Percentiles rank a stretch among this genome's conserved stretches.
These are phyloP conservation scores for Pharus latifolius DNA, from an alignment of 176 grass and related monocot species.

Conservation along the genomic window DNA sequence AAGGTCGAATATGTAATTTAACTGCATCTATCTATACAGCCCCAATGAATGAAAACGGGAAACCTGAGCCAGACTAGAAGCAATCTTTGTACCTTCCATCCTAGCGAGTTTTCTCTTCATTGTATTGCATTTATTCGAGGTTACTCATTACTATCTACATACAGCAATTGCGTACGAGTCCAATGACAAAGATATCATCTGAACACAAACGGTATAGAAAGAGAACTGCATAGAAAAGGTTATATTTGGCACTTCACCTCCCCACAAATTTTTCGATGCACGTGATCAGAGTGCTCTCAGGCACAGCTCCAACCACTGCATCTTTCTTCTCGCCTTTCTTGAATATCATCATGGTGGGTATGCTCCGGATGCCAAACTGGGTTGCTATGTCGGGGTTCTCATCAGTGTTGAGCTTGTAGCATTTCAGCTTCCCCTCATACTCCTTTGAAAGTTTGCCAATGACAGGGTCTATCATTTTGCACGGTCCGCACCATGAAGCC, in stretches of 20 bases:
- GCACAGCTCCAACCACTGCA: conserved; percentile 70
- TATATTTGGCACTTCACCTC: conserved; percentile 17
- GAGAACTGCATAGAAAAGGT: background rate
- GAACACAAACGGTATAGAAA: background rate
- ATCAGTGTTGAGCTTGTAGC: conserved; percentile 79
- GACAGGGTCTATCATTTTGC: conserved; percentile 76
- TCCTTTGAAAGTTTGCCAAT: conserved; percentile 66
- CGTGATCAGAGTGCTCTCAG: conserved; percentile 44
- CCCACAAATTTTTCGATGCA: conserved; percentile 52
- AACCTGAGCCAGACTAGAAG: background rate
- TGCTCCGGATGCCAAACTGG: conserved; percentile 61
- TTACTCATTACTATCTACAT: conserved; percentile 27
- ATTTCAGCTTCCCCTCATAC: conserved; percentile 77
- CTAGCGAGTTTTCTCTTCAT: background rate
- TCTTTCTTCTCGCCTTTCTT: conserved; percentile 79
- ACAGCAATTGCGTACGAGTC: background rate
- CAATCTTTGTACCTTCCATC: background rate
- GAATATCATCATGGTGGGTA: conserved; percentile 81
- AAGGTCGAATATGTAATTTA: background rate
- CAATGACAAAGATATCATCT: background rate
- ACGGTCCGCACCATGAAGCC: conserved; percentile 90
- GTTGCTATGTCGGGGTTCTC: conserved; percentile 63
- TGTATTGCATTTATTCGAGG: conserved; percentile 7
- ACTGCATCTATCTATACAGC: background rate
- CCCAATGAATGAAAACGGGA: background rate